phyloP scores from a whole-genome alignment of 108 stramenopile species.

The Mediolabrus comicus region DNA sequence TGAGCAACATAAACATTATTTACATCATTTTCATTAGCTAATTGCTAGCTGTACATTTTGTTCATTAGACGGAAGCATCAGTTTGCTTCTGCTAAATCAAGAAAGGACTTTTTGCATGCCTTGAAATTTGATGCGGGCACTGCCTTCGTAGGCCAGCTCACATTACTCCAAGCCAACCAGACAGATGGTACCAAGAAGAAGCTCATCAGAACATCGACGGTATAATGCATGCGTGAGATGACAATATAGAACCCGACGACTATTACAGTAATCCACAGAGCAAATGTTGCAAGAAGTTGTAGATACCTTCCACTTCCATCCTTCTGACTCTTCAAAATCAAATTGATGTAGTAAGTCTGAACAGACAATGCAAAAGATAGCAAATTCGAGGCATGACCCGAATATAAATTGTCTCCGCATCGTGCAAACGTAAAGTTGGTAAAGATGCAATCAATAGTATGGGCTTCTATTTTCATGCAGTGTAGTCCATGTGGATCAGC shows the following conservation, averaged over 20 bases:
- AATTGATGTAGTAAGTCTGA: conserved; percentile 18
- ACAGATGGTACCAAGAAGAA: conserved; percentile 14
- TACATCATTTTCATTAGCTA: background rate
- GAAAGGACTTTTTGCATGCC: background rate
- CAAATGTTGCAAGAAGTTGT: background rate
- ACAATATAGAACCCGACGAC: conserved; percentile 5
- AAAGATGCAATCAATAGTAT: background rate
- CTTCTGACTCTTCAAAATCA: background rate
- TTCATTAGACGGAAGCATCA: background rate
- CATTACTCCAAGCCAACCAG: conserved; percentile 16
- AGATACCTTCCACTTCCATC: background rate
- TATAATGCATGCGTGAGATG: conserved; percentile 13
- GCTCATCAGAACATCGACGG: conserved; percentile 15
- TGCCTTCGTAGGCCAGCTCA: background rate
- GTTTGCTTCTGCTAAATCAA: background rate
- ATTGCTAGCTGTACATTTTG: background rate
- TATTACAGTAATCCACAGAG: background rate
- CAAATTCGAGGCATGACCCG: conserved; percentile 8
- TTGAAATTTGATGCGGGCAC: background rate
- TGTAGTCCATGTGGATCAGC: conserved; percentile 9
- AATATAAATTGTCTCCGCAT: conserved; percentile 17
- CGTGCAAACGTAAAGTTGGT: conserved; percentile 24
- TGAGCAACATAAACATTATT: too few relatives aligned
- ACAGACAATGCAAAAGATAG: background rate
- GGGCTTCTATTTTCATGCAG: conserved; percentile 1